phyloP scores from a whole-genome alignment of 768 basidiomycete species.

The Daedaleopsis nitida region DNA sequence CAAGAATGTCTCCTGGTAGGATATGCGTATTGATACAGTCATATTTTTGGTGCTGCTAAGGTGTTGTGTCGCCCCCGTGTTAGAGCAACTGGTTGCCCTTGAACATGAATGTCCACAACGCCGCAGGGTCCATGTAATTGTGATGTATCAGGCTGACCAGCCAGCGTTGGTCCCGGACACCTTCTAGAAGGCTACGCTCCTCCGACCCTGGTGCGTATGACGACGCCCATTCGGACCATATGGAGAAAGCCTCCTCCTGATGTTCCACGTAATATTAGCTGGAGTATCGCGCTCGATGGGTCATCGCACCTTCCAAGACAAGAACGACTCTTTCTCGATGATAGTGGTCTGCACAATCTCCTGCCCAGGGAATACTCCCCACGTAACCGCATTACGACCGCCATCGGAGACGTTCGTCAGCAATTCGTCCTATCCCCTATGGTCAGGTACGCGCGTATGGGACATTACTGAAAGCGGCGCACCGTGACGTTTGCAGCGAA shows the following conservation, averaged over 20 bases:
- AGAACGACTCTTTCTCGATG: constrained; percentile 92
- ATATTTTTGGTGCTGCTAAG: background rate
- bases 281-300: background rate
- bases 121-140: constrained; percentile 79
- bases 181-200: constrained; percentile 73
- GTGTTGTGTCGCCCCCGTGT: background rate
- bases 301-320: constrained; percentile 87
- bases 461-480: constrained; percentile 18
- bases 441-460: background rate
- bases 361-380: constrained; percentile 97
- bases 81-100: constrained; percentile 28
- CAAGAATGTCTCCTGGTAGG: background rate
- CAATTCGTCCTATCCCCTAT: constrained; percentile 62
- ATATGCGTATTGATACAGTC: background rate
- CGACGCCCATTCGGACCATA: constrained; percentile 94
- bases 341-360: constrained; percentile 96
- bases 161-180: constrained; percentile 77
- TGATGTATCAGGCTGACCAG: constrained; percentile 92
- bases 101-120: constrained; percentile 85
- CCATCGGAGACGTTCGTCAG: constrained; percentile 77
- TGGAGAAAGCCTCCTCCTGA: constrained; percentile 94
- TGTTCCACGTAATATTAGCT: background rate
- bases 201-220: constrained; percentile 78
- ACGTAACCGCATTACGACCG: constrained; percentile 93
- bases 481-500: constrained; percentile 85